Conservation (phyloP, 2,329 filamentous ascomycete species). For the Fusarium sp. region DNA sequence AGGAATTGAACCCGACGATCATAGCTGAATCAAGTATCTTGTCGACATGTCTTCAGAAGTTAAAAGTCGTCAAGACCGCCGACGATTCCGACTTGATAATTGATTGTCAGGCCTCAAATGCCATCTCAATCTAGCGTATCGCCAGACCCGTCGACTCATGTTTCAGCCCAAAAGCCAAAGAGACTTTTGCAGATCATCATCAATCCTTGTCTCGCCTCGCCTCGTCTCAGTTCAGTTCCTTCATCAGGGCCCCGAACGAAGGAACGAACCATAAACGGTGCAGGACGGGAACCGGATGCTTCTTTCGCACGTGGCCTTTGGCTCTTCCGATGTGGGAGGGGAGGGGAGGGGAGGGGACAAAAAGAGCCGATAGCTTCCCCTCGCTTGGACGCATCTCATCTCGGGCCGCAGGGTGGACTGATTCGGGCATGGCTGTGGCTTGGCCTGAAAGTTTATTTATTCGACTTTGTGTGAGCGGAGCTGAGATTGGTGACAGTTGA, state of each 20-base stretch:
- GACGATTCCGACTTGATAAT: background rate
- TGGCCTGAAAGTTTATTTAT: slow-evolving; percentile 17
- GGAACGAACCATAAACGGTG: background rate
- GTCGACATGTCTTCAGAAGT: background rate
- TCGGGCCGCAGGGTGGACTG: slow-evolving; percentile 27
- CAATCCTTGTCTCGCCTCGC: background rate
- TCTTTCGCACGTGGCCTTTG: slow-evolving; percentile 26
- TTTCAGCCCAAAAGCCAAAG: slow-evolving; percentile 36
- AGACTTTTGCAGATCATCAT: slow-evolving; percentile 15
- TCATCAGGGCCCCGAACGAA: background rate
- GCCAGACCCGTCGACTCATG: slow-evolving; percentile 27
- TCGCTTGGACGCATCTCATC: slow-evolving; percentile 25
- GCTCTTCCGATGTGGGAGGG: background rate
- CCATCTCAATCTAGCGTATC: background rate
- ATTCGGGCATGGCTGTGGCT: slow-evolving; percentile 13
- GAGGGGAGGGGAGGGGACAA: background rate
- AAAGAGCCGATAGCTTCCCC: slow-evolving; percentile 6
- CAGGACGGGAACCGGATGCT: background rate
- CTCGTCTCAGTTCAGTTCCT: background rate
- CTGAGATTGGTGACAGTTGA: background rate
- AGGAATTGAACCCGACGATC: background rate
- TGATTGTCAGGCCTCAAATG: slow-evolving; percentile 6
- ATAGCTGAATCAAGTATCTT: background rate
- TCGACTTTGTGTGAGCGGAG: background rate
- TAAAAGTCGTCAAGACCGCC: background rate